Base-by-base conservation (phyloP, 148 eudicot genomes). In the Rhododendron williamsianum region DNA sequence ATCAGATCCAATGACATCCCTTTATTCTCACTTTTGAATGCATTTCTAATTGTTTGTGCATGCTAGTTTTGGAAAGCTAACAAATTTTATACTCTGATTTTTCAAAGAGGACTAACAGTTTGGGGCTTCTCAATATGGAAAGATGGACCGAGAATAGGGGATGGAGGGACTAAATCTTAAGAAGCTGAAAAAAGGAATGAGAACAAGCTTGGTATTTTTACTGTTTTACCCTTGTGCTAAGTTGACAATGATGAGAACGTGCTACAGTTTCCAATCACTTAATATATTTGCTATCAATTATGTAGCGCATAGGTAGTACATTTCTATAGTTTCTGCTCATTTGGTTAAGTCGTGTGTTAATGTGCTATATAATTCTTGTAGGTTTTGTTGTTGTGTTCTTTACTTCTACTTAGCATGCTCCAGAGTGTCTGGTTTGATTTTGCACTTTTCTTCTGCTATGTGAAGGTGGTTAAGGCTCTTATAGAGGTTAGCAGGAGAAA, bases 391-490 rank as follows among this genome's bases (percentile, higher is more conserved):
- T 11, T 86, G n/a, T 30, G 35, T 45, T 67, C 35, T 73, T 4
- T 45, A 6, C 33, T 60, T 77, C 9, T n/a, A 38, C 46, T 19
- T 18, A 63, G 76, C 41, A 45, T 85, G 43, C 27, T 76, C 21
- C 33, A 41, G 45, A 41, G 45, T 41, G 45, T 41, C 45, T 41
- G n/a, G 58, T 78, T 67, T 46, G 9, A 82, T 51, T 30, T 60
- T 67, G 4, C 30, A 30, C 83, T 23, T 77, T 84, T 49, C 65
- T 73, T 60, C 87, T 76, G 82, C 76, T 80, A 69, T 73, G 79
- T 87, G 81, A 92, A 97, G 99, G 98, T 97, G 60, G 88, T 95
- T 58, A 93, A 94, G 89, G 94, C 91, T 67, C 92, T 97, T 81
- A 91, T 97, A 84, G 92, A 92, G 86, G 89, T 92, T 86, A 94